phyloP scores from a whole-genome alignment of 192 early-diverging fungal species.

The Backusella liffmaniae region DNA sequence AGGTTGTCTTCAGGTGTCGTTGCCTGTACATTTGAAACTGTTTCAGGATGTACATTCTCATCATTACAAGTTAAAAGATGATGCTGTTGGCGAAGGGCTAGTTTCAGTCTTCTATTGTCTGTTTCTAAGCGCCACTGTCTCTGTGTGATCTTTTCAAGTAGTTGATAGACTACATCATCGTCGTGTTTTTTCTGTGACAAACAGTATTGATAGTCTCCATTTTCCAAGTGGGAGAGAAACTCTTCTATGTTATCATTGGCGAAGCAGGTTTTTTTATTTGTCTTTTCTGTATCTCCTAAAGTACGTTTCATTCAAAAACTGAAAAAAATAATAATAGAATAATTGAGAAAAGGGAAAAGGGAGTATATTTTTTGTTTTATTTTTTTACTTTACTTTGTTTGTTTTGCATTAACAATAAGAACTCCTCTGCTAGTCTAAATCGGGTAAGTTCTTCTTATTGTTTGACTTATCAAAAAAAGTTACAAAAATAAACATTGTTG shows the following conservation, averaged over 20 bases:
- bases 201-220: conserved; percentile 27
- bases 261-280: background rate
- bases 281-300: background rate
- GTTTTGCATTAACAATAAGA: no score
- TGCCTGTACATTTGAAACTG: background rate
- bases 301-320: background rate
- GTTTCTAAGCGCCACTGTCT: conserved; percentile 15
- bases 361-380: no score
- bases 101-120: conserved; percentile 20
- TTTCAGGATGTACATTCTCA: background rate
- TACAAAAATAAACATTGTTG: no score
- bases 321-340: no score
- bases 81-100: conserved; percentile 19
- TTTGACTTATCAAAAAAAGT: no score
- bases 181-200: background rate
- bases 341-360: no score
- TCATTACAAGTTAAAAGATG: conserved; percentile 10
- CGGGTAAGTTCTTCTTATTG: no score
- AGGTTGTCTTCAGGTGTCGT: conserved; percentile 19
- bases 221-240: conserved; percentile 13
- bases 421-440: no score
- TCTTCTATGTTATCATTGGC: background rate
- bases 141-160: conserved; percentile 17
- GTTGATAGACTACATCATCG: conserved; percentile 7
- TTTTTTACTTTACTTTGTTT: no score